phyloP scores from a whole-genome alignment of 495 filamentous ascomycete genomes.

The Poronia punctata region DNA sequence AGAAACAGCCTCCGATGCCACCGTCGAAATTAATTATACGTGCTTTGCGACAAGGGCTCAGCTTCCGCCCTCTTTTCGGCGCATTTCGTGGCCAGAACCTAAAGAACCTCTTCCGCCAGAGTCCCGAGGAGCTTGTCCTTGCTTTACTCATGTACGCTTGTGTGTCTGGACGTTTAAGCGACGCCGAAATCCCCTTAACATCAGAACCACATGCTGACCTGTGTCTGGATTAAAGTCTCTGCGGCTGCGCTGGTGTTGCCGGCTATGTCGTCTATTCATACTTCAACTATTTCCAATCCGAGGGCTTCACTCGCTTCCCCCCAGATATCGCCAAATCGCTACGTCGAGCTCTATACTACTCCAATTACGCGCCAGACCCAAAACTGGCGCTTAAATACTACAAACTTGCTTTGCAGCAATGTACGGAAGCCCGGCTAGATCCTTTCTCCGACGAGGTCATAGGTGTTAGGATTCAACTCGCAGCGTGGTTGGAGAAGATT shows the following conservation, averaged over 20 bases:
- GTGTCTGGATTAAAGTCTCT: constrained; percentile 24
- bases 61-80: constrained; percentile 22
- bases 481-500: constrained; percentile 69
- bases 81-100: constrained; percentile 29
- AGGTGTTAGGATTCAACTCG: constrained; percentile 78
- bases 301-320: constrained; percentile 60
- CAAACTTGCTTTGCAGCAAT: constrained; percentile 62
- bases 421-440: constrained; percentile 67
- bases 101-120: constrained; percentile 26
- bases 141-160: constrained; percentile 25
- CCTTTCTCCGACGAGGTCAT: constrained; percentile 84
- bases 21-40: constrained; percentile 22
- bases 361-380: constrained; percentile 64
- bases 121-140: constrained; percentile 35
- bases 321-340: constrained; percentile 70
- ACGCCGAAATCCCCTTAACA: not conserved
- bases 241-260: constrained; percentile 45
- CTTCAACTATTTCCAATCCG: constrained; percentile 56
- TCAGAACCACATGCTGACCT: too few relatives aligned
- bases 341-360: constrained; percentile 82
- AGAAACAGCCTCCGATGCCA: constrained; percentile 16
- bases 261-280: constrained; percentile 58
- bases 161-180: too few relatives aligned
- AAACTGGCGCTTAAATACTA: constrained; percentile 73
- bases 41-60: constrained; percentile 26